Evolutionary conservation across 2,329 filamentous ascomycete species (phyloP).

Genomic region (Plenodomus biglobosus): DNA sequence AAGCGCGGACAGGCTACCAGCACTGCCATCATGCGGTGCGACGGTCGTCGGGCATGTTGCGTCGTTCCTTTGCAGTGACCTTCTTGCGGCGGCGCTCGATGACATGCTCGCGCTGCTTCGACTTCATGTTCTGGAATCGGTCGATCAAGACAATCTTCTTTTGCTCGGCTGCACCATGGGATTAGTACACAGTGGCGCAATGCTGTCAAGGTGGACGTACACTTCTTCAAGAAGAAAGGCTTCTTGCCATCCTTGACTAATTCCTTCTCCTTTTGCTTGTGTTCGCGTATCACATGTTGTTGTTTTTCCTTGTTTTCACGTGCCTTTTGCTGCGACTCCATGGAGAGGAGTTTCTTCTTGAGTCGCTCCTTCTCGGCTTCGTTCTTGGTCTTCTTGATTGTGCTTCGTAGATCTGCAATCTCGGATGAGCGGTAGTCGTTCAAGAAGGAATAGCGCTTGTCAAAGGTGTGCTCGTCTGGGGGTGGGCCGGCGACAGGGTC

Average conservation of each 20-base stretch:
- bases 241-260: conserved; percentile 83
- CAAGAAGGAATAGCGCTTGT: conserved; percentile 82
- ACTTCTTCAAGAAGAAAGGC: conserved; percentile 89
- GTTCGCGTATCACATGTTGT: conserved; percentile 69
- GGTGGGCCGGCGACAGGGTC: conserved; percentile 62
- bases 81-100: conserved; percentile 92
- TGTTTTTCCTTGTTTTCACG: conserved; percentile 69
- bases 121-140: conserved; percentile 80
- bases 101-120: conserved; percentile 77
- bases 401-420: conserved; percentile 70
- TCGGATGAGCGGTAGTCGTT: conserved; percentile 84
- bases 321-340: conserved; percentile 76
- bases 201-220: conserved; percentile 31
- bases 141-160: conserved; percentile 82
- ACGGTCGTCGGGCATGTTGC: conserved; percentile 51
- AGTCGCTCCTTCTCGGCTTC: conserved; percentile 66
- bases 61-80: conserved; percentile 81
- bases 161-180: conserved; percentile 63
- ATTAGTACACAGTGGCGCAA: conserved; percentile 15
- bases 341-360: conserved; percentile 71
- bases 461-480: conserved; percentile 60
- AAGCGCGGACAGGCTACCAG: not conserved
- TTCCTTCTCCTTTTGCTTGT: conserved; percentile 81
- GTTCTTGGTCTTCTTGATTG: conserved; percentile 69
- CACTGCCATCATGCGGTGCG: conserved; percentile 16